Evolutionary conservation across 2,329 filamentous ascomycete species (phyloP).

Genomic region (Botryotinia calthae): DNA sequence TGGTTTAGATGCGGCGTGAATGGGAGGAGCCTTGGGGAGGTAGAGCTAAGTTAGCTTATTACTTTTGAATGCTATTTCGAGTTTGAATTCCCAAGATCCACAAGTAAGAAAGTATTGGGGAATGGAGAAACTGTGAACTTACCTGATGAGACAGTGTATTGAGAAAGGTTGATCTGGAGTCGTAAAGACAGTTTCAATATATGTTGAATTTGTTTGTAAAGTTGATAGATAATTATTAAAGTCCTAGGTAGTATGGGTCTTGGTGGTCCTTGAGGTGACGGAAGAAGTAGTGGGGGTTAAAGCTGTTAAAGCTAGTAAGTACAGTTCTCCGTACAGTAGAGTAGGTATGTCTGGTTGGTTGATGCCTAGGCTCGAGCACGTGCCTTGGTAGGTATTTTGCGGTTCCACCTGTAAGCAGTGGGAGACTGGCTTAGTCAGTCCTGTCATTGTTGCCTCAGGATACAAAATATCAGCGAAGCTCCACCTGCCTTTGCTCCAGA

Average conservation of each 20-base stretch:
- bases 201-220: background rate
- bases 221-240: background rate
- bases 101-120: background rate
- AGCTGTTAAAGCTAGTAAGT: too few relatives aligned
- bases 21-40: background rate
- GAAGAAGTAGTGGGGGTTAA: constrained; percentile 14
- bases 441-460: background rate
- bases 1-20: background rate
- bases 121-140: background rate
- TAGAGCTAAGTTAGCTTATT: background rate
- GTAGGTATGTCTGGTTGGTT: background rate
- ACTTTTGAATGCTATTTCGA: background rate
- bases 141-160: background rate
- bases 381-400: background rate
- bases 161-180: background rate
- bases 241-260: background rate
- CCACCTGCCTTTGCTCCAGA: background rate
- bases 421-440: background rate
- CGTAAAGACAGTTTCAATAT: background rate
- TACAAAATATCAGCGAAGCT: background rate
- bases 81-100: background rate
- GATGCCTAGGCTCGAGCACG: background rate
- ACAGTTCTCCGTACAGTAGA: background rate
- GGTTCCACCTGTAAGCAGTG: background rate
- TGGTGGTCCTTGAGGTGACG: background rate